Percentiles rank a stretch among this genome's conserved stretches.
These are phyloP conservation scores for Periconia macrospinosa DNA, from an alignment of 2,329 filamentous ascomycete genomes.

Conservation along the genomic window DNA sequence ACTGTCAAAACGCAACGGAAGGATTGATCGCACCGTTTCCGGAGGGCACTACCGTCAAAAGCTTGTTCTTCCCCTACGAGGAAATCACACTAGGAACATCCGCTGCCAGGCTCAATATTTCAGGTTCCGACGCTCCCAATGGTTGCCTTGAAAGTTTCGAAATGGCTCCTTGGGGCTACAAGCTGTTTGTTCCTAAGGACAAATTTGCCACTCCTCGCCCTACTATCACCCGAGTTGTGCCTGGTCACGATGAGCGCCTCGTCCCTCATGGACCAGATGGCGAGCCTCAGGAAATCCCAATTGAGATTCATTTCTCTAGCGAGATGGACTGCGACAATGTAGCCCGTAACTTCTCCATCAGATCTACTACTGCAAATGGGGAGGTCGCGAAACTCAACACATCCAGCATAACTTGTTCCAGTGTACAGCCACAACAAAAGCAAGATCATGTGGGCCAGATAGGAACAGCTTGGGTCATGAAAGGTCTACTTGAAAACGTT, in stretches of 20 bases:
- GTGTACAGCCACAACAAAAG: conserved; percentile 23
- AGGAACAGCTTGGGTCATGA: conserved; percentile 58
- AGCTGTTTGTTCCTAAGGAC: conserved; percentile 59
- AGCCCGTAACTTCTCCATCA: conserved; percentile 52
- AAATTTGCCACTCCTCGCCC: conserved; percentile 56
- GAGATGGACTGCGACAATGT: conserved; percentile 64
- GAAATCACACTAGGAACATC: conserved; percentile 55
- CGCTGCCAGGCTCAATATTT: conserved; percentile 41
- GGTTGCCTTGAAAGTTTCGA: conserved; percentile 60
- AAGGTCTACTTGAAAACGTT: conserved; percentile 57
- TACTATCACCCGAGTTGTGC: conserved; percentile 62
- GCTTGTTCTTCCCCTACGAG: conserved; percentile 65
- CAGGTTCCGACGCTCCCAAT: conserved; percentile 46
- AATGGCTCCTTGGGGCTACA: conserved; percentile 60
- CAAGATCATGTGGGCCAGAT: conserved; percentile 55
- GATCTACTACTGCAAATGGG: conserved; percentile 56
- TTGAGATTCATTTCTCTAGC: conserved; percentile 62
- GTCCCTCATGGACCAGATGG: conserved; percentile 50
- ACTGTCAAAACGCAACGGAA: conserved; percentile 54
- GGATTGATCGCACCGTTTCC: conserved; percentile 62
- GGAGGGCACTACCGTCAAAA: conserved; percentile 59
- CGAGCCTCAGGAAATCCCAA: conserved; percentile 49
- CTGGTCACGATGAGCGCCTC: conserved; percentile 63
- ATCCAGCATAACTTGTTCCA: conserved; percentile 50
- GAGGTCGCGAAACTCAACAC: conserved; percentile 48